Base-by-base conservation (phyloP, 495 filamentous ascomycete species). In the Halenospora varia region DNA sequence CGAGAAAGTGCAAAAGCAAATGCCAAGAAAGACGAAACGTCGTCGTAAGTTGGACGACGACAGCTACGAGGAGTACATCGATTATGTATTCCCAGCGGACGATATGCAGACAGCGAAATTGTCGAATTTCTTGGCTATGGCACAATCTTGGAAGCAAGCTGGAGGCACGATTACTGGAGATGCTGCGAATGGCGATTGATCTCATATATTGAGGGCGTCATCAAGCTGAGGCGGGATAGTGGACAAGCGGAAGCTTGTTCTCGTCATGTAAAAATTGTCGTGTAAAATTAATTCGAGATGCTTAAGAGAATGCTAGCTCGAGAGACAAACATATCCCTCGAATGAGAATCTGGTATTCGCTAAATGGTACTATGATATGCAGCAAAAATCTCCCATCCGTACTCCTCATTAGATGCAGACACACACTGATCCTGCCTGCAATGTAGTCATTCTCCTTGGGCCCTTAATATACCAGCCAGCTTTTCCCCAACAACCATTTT, bases 11-110 rank as follows among this genome's bases (percentile, higher is more conserved):
- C 87, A 92, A 40, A 67, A 85, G 66, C 89, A 96, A 77, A 96
- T 96, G 91, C 95, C 95, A 25, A 80, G 91, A 48, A 87, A 85
- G 69, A 88, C 90, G 70, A 98, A 96, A 85, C 94, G 94, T 81
- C 82, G 92, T 64, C 85, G 94, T 71, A 92, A 86, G 83, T 68
- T 97, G 73, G 92, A 96, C 68, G 92, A 97, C 74, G 93, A 96
- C 69, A 86, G 82, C 18, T 97, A 90, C 77, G 94, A 98, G 80
- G 94, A 98, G 74, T 98, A 96, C 70, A 82, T 93, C 77, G 94
- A 97, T 70, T 97, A 93, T 68, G 82, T 97, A 47, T 98, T 98
- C 85, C 94, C 94, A 3, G 92, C 91, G 8, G 94, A 97, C 77
- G 93, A 97, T 72, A 82, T 89, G 73, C 87, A 88, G 62, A 87